Conservation (phyloP, 352 stramenopile genomes). For the Elongisporangium senticosum region DNA sequence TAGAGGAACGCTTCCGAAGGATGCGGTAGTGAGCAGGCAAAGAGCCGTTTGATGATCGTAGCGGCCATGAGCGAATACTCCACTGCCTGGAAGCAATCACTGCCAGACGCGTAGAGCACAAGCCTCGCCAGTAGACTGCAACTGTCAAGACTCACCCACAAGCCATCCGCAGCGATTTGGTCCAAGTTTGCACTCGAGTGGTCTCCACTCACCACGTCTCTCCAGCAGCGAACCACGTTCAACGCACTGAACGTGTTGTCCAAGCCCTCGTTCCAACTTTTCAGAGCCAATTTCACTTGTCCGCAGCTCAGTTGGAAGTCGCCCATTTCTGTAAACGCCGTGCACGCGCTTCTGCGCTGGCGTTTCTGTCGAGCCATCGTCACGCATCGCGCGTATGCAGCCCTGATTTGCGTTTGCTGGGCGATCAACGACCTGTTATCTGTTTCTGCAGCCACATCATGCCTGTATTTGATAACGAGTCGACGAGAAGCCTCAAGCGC, state of each 20-base stretch:
- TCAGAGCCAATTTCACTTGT: conserved; percentile 35
- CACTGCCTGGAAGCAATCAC: conserved; percentile 28
- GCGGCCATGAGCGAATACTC: conserved; percentile 68
- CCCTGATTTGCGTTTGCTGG: conserved; percentile 23
- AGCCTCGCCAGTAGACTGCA: conserved; percentile 55
- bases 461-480: conserved; percentile 38
- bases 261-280: conserved; percentile 64
- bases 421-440: background rate
- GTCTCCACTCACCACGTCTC: conserved; percentile 22
- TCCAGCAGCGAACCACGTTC: conserved; percentile 39
- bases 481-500: conserved; percentile 41
- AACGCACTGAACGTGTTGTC: conserved; percentile 69
- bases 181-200: conserved; percentile 8
- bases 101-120: conserved; percentile 30
- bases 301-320: conserved; percentile 62
- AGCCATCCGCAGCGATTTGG: conserved; percentile 43
- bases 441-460: conserved; percentile 13
- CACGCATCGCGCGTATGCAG: conserved; percentile 45
- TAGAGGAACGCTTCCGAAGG: conserved; percentile 52
- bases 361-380: conserved; percentile 57
- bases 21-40: conserved; percentile 53
- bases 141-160: conserved; percentile 48
- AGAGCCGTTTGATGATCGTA: conserved; percentile 48
- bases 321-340: conserved; percentile 58
- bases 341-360: conserved; percentile 47